Percentiles rank a stretch among this genome's conserved stretches.
Conservation (phyloP, 371 early-diverging fungal genomes). For the Mortierella sp. region DNA sequence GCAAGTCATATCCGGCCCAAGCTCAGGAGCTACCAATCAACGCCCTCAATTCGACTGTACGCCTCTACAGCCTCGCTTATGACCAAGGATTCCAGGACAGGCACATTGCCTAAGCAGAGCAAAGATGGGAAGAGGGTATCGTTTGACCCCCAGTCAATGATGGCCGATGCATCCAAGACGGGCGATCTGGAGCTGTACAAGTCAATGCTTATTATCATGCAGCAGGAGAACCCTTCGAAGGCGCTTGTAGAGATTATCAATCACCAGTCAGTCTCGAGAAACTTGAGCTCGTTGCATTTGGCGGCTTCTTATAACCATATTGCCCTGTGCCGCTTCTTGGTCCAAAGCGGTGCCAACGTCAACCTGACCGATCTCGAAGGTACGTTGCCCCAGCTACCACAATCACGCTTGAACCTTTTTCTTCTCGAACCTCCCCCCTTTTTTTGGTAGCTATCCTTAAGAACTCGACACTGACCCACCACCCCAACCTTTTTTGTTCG, state of each 20-base stretch:
- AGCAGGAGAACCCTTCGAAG: conserved; percentile 33
- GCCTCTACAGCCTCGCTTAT: conserved; percentile 5
- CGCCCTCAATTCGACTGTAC: conserved; percentile 47
- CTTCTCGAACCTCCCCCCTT: neutral
- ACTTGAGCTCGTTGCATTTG: conserved; percentile 68
- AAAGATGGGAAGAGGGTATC: conserved; percentile 45
- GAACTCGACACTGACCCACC: neutral
- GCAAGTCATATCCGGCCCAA: conserved; percentile 41
- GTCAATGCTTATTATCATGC: conserved; percentile 18
- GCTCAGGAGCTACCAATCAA: conserved; percentile 50
- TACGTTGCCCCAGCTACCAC: neutral
- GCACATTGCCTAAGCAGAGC: conserved; percentile 12
- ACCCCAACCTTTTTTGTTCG: neutral
- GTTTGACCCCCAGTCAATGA: conserved; percentile 58
- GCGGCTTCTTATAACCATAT: conserved; percentile 70
- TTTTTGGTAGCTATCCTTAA: neutral
- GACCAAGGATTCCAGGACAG: conserved; percentile 13
- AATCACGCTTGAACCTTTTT: neutral
- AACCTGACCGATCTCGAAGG: conserved; percentile 68
- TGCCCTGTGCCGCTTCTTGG: conserved; percentile 61
- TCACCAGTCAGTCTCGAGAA: conserved; percentile 58
- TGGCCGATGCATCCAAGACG: conserved; percentile 54
- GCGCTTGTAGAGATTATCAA: conserved; percentile 37
- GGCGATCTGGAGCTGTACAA: conserved; percentile 55
- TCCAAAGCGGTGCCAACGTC: conserved; percentile 60